Percentiles rank a stretch among this genome's conserved stretches.
phyloP scores from a whole-genome alignment of 2,329 filamentous ascomycete species.

The Pseudofabraea citricarpa region DNA sequence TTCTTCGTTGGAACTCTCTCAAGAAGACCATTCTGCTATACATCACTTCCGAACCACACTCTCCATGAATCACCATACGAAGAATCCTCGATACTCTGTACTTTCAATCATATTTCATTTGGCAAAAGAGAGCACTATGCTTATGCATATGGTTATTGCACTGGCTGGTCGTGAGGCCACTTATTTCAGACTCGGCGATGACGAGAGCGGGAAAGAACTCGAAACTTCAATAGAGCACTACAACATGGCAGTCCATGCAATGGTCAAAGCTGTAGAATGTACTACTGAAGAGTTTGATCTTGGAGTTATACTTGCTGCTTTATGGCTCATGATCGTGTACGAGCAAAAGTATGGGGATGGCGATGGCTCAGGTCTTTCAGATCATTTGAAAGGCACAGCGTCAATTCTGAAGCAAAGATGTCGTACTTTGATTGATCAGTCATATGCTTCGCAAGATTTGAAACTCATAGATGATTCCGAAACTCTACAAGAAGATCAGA shows the following conservation, averaged over 20 bases:
- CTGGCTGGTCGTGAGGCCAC: conserved; percentile 28
- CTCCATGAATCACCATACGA: conserved; percentile 31
- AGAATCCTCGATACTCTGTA: conserved; percentile 31
- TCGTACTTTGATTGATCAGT: conserved; percentile 7
- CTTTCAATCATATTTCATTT: conserved; percentile 32
- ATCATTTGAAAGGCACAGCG: conserved; percentile 29
- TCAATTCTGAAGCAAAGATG: conserved; percentile 24
- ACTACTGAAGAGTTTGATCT: conserved; percentile 21
- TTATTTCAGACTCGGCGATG: conserved; percentile 16
- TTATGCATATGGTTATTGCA: conserved; percentile 33
- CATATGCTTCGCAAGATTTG: background rate
- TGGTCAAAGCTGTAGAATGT: conserved; percentile 25
- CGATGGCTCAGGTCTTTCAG: conserved; percentile 24
- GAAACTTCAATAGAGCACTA: conserved; percentile 26
- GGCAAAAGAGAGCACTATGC: conserved; percentile 27
- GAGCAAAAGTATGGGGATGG: conserved; percentile 34
- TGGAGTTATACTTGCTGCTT: conserved; percentile 25
- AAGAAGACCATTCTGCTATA: conserved; percentile 31
- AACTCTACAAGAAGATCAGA: background rate
- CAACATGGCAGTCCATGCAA: conserved; percentile 25
- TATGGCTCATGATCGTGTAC: conserved; percentile 33
- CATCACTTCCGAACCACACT: conserved; percentile 32
- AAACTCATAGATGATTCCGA: background rate
- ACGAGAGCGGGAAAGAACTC: conserved; percentile 6
- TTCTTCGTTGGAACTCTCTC: conserved; percentile 22